phyloP scores from a whole-genome alignment of 768 basidiomycete species.

The Auricularia sp. region DNA sequence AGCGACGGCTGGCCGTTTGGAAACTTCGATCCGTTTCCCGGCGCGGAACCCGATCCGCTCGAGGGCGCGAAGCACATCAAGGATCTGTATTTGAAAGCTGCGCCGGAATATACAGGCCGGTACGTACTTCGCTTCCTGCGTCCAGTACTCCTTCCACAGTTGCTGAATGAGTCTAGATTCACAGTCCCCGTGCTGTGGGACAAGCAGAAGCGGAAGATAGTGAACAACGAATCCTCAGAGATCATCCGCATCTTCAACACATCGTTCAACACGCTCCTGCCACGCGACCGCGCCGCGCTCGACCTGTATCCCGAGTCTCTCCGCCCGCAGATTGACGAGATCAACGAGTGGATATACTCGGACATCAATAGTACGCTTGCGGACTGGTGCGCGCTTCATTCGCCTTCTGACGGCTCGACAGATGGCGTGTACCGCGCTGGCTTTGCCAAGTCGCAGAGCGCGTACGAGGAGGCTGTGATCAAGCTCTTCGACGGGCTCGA shows the following conservation, averaged over 20 bases:
- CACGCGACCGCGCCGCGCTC: slow-evolving; percentile 33
- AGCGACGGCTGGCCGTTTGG: slow-evolving; percentile 82
- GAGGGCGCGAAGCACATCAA: slow-evolving; percentile 61
- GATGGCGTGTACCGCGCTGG: slow-evolving; percentile 86
- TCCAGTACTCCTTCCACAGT: background rate
- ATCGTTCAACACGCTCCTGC: slow-evolving; percentile 65
- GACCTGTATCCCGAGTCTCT: slow-evolving; percentile 74
- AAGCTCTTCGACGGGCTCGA: slow-evolving; percentile 75
- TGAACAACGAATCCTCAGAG: slow-evolving; percentile 93
- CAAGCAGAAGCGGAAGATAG: slow-evolving; percentile 75
- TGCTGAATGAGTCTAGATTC: slow-evolving; percentile 34
- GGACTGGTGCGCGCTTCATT: slow-evolving; percentile 13
- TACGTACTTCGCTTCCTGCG: slow-evolving; percentile 20
- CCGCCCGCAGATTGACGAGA: slow-evolving; percentile 64
- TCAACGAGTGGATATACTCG: slow-evolving; percentile 83
- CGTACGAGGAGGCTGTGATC: slow-evolving; percentile 69
- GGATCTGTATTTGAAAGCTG: slow-evolving; percentile 74
- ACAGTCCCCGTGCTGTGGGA: slow-evolving; percentile 93
- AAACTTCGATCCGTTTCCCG: slow-evolving; percentile 54
- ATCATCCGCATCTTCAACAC: slow-evolving; percentile 91
- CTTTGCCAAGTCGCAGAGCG: slow-evolving; percentile 71
- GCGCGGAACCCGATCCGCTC: slow-evolving; percentile 65
- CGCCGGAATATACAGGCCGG: slow-evolving; percentile 66
- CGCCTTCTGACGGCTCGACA: slow-evolving; percentile 17
- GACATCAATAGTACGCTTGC: slow-evolving; percentile 58